Evolutionary conservation across 768 basidiomycete species (phyloP).

Genomic region (Termitomyces sp.): DNA sequence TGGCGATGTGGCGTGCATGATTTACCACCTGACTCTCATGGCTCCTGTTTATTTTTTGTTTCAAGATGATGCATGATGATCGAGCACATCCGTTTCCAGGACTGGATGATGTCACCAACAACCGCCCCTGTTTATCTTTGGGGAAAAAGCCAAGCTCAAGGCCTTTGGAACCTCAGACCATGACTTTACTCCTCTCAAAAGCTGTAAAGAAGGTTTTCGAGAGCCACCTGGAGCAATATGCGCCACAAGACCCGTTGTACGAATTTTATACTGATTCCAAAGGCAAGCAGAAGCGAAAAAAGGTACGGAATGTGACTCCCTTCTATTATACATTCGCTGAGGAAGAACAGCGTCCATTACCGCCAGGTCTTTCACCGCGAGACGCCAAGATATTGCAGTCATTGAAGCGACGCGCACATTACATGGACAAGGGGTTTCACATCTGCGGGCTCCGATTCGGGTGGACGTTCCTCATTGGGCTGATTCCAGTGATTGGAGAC

Average conservation of each 20-base stretch:
- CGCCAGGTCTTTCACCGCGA: constrained; percentile 72
- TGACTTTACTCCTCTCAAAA: constrained; percentile 29
- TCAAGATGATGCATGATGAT: too few relatives aligned
- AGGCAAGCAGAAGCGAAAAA: constrained; percentile 51
- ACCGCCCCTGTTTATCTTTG: background rate
- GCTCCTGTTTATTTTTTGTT: background rate
- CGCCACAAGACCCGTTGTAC: constrained; percentile 72
- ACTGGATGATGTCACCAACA: background rate
- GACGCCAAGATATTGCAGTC: constrained; percentile 72
- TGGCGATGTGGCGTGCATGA: too few relatives aligned
- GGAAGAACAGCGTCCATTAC: constrained; percentile 49
- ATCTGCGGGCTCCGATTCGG: constrained; percentile 81
- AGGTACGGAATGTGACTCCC: constrained; percentile 33
- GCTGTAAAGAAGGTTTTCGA: constrained; percentile 62
- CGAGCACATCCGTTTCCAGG: background rate
- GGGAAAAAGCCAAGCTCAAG: background rate
- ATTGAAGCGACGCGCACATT: constrained; percentile 72
- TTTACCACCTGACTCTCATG: too few relatives aligned
- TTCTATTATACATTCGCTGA: background rate
- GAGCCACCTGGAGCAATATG: constrained; percentile 58
- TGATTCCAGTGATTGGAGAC: constrained; percentile 69
- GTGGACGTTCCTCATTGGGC: constrained; percentile 78
- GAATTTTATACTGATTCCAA: constrained; percentile 50
- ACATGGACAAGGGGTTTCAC: constrained; percentile 82
- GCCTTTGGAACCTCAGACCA: constrained; percentile 4